phyloP scores from a whole-genome alignment of 2,329 filamentous ascomycete species.

The Neoscytalidium dimidiatum region DNA sequence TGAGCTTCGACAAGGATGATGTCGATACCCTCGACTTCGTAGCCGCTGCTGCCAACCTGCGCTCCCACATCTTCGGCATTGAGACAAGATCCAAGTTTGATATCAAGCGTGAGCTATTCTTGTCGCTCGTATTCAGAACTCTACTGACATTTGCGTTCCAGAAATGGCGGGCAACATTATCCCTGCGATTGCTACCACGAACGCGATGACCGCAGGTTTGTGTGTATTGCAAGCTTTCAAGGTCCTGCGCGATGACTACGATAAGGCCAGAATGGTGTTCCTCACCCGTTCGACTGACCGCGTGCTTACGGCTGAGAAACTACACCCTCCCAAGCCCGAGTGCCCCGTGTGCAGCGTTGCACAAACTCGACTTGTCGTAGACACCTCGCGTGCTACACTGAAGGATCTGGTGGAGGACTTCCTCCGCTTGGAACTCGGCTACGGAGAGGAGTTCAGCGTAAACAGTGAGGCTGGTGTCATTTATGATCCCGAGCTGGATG shows the following conservation, averaged over 20 bases:
- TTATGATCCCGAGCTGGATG: constrained; percentile 86
- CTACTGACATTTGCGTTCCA: constrained; percentile 24
- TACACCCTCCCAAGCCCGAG: constrained; percentile 70
- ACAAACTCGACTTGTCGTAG: constrained; percentile 66
- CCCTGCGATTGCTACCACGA: constrained; percentile 95
- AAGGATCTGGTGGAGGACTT: constrained; percentile 77
- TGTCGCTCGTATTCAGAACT: background rate
- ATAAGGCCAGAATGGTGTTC: constrained; percentile 81
- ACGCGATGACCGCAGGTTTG: constrained; percentile 90
- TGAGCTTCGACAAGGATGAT: constrained; percentile 96
- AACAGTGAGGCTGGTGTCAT: constrained; percentile 74
- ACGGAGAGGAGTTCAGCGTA: constrained; percentile 78
- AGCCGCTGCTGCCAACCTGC: constrained; percentile 82
- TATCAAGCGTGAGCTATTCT: constrained; percentile 66
- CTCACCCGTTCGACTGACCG: constrained; percentile 68
- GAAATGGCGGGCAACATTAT: constrained; percentile 99
- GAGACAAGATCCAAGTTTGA: constrained; percentile 89
- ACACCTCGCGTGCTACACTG: constrained; percentile 72
- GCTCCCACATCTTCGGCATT: constrained; percentile 87
- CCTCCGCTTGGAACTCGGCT: constrained; percentile 70
- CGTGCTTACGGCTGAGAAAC: constrained; percentile 57
- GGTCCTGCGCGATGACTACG: constrained; percentile 72
- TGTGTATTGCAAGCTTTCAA: constrained; percentile 94
- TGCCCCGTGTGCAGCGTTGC: constrained; percentile 83
- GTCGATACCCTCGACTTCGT: constrained; percentile 95